Conservation (phyloP, 768 basidiomycete genomes). For the Suillus weaverae region DNA sequence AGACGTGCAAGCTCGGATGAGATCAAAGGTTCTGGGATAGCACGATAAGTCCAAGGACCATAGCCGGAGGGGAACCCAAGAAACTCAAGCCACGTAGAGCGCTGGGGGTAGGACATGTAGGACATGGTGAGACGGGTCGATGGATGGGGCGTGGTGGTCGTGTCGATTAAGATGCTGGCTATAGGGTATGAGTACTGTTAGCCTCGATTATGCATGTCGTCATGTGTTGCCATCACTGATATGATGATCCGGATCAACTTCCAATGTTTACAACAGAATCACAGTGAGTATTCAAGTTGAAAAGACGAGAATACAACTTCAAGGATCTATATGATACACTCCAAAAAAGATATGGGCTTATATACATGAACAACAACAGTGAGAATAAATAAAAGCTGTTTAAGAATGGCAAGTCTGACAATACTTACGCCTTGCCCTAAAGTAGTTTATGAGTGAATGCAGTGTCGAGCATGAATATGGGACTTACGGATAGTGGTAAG, state of each 20-base stretch:
- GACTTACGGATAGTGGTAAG: conserved; percentile 10
- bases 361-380: background rate
- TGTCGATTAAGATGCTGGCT: background rate
- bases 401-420: background rate
- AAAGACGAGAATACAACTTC: background rate
- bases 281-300: background rate
- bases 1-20: conserved; percentile 43
- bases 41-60: conserved; percentile 24
- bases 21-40: conserved; percentile 43
- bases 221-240: background rate
- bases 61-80: conserved; percentile 4
- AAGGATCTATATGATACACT: background rate
- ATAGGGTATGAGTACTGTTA: background rate
- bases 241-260: background rate
- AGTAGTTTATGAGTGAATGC: background rate
- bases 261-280: background rate
- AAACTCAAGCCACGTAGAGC: background rate
- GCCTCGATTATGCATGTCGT: background rate
- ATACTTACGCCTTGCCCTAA: conserved; percentile 1
- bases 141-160: background rate
- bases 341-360: background rate
- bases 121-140: background rate
- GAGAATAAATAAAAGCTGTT: background rate
- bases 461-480: too few relatives aligned
- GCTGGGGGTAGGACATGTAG: conserved; percentile 1